Percentiles rank a stretch among this genome's conserved stretches.
Evolutionary conservation across 495 filamentous ascomycete species (phyloP).

Genomic region (Penicillium lagena): DNA sequence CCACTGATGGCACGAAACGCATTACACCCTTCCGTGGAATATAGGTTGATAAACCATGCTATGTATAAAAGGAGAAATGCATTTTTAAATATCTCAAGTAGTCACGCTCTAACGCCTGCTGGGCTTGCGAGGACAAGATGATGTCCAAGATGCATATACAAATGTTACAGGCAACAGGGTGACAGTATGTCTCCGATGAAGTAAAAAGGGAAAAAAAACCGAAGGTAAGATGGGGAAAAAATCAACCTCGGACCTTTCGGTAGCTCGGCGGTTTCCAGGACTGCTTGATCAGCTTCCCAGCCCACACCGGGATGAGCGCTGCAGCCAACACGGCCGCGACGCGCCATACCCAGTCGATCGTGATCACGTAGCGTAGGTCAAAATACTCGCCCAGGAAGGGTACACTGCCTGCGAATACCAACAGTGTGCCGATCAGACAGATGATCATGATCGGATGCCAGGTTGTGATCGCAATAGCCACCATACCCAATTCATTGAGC

Average conservation of each 20-base stretch:
- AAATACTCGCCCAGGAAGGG: constrained; percentile 89
- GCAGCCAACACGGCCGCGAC: constrained; percentile 73
- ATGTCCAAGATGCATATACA: constrained; percentile 5
- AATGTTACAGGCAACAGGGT: constrained; percentile 1
- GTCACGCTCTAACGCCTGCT: too few relatives aligned
- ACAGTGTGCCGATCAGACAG: constrained; percentile 70
- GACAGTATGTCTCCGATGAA: neutral
- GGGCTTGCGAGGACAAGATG: too few relatives aligned
- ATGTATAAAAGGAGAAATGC: too few relatives aligned
- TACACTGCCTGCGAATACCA: constrained; percentile 73
- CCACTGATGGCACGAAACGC: neutral
- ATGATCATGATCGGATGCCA: constrained; percentile 96
- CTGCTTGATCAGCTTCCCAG: constrained; percentile 73
- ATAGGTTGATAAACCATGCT: too few relatives aligned
- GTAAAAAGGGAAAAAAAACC: neutral
- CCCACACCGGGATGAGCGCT: constrained; percentile 78
- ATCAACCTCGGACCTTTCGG: constrained; percentile 79
- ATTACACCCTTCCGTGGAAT: too few relatives aligned
- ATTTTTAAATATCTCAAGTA: too few relatives aligned
- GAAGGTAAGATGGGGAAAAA: neutral
- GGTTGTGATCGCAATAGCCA: constrained; percentile 89
- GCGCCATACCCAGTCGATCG: constrained; percentile 80
- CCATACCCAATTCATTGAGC: constrained; percentile 94
- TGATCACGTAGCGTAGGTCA: constrained; percentile 74
- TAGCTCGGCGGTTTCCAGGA: constrained; percentile 90